Conservation (phyloP, 352 stramenopile species). For the Phytophthora uliginosa region DNA sequence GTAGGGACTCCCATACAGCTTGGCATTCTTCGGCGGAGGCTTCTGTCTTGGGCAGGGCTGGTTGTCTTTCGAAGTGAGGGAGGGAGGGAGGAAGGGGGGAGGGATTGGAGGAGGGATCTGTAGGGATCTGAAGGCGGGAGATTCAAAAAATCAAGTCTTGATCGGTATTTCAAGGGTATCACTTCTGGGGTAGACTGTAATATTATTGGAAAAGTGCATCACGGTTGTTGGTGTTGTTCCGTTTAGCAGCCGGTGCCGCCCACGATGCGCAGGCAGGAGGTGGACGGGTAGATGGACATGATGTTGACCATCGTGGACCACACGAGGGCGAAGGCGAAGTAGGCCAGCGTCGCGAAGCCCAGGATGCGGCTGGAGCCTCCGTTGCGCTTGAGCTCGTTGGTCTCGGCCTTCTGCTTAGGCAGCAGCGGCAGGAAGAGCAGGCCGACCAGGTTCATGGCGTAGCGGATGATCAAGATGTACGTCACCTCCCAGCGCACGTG, state of each 20-base stretch:
- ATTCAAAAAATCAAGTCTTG: too few relatives aligned
- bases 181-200: too few relatives aligned
- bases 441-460: constrained; percentile 41
- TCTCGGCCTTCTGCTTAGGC: constrained; percentile 59
- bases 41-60: too few relatives aligned
- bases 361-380: constrained; percentile 52
- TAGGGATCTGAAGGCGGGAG: too few relatives aligned
- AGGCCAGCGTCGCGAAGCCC: constrained; percentile 44
- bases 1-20: too few relatives aligned
- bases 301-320: constrained; percentile 47
- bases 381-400: constrained; percentile 46
- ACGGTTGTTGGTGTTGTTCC: background rate
- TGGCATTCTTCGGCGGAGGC: too few relatives aligned
- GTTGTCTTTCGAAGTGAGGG: too few relatives aligned
- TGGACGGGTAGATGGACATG: constrained; percentile 43
- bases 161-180: too few relatives aligned
- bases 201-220: too few relatives aligned
- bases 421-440: constrained; percentile 53
- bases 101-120: too few relatives aligned
- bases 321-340: constrained; percentile 44
- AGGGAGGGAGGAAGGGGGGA: too few relatives aligned
- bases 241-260: constrained; percentile 42
- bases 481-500: constrained; percentile 52
- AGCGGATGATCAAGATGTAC: constrained; percentile 52
- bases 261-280: constrained; percentile 38